phyloP scores from a whole-genome alignment of 495 filamentous ascomycete species.

The Xanthoparmelia taractica region DNA sequence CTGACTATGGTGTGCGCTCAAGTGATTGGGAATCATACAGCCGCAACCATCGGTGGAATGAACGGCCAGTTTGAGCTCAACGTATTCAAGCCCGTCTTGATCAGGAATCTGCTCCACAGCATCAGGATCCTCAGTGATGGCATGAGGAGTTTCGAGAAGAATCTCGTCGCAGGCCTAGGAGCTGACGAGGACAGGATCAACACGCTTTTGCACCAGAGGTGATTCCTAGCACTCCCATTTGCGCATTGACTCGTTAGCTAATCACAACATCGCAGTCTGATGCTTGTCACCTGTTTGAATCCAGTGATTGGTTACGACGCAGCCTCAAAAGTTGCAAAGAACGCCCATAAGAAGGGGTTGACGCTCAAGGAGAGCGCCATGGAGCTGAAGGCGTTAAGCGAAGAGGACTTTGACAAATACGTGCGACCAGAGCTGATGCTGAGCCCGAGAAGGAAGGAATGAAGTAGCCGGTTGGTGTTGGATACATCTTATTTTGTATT shows the following conservation, averaged over 20 bases:
- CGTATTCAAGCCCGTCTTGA: constrained; percentile 96
- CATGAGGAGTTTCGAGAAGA: constrained; percentile 90
- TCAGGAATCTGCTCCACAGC: constrained; percentile 90
- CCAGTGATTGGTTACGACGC: constrained; percentile 98
- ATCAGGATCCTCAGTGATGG: constrained; percentile 77
- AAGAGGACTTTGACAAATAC: constrained; percentile 83
- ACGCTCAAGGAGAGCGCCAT: constrained; percentile 90
- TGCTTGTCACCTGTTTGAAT: constrained; percentile 98
- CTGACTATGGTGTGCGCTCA: constrained; percentile 96
- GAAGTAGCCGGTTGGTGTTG: neutral
- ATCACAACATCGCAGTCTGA: constrained; percentile 52
- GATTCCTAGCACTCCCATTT: constrained; percentile 23
- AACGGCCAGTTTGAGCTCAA: constrained; percentile 99
- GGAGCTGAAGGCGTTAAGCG: constrained; percentile 83
- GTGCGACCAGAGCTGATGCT: constrained; percentile 98
- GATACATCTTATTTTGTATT: neutral
- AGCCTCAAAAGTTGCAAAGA: constrained; percentile 97
- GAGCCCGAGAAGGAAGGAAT: constrained; percentile 59
- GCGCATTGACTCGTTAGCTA: constrained; percentile 24
- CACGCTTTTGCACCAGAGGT: constrained; percentile 80
- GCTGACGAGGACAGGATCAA: constrained; percentile 89
- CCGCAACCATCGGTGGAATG: constrained; percentile 86
- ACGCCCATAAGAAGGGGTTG: constrained; percentile 95
- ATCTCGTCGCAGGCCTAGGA: constrained; percentile 79
- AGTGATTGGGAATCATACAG: constrained; percentile 94